Evolutionary conservation across 805 yeast genomes (phyloP).

Genomic region (Trichomonascus vanleenenianus): DNA sequence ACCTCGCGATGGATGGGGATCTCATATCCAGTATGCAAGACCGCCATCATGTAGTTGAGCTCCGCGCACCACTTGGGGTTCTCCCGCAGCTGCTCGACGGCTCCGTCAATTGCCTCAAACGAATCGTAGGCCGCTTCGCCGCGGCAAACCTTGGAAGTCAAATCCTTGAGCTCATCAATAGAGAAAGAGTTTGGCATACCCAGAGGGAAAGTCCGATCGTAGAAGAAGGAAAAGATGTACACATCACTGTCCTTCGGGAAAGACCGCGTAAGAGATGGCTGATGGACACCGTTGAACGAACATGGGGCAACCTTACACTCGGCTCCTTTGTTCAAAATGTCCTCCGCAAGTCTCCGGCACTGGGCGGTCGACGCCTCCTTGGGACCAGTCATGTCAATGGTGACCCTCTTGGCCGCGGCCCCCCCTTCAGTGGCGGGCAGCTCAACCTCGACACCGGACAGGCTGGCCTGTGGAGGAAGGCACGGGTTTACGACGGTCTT

Average conservation of each 20-base stretch:
- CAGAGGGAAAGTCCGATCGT: conserved; percentile 87
- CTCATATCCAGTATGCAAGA: conserved; percentile 94
- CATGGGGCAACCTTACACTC: conserved; percentile 75
- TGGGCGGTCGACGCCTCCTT: conserved; percentile 61
- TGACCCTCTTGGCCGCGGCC: conserved; percentile 31
- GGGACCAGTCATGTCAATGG: conserved; percentile 62
- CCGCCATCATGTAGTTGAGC: conserved; percentile 78
- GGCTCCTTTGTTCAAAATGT: conserved; percentile 72
- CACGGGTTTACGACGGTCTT: conserved; percentile 68
- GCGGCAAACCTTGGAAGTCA: conserved; percentile 77
- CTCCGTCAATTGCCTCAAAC: conserved; percentile 57
- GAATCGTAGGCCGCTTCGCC: conserved; percentile 74
- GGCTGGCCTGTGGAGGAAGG: conserved; percentile 65
- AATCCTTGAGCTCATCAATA: conserved; percentile 70
- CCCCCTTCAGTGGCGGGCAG: conserved; percentile 29
- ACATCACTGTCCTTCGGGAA: conserved; percentile 69
- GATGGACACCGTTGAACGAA: conserved; percentile 95
- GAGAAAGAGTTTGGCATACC: conserved; percentile 93
- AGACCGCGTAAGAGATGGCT: conserved; percentile 78
- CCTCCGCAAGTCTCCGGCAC: conserved; percentile 80
- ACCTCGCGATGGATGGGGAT: conserved; percentile 85
- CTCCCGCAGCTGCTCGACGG: conserved; percentile 54
- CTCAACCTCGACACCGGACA: conserved; percentile 56
- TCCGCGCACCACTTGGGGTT: conserved; percentile 96
- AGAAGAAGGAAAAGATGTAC: conserved; percentile 89